These are phyloP conservation scores for Comarum palustre DNA, from an alignment of 306 rosid genomes.

Conservation along the genomic window DNA sequence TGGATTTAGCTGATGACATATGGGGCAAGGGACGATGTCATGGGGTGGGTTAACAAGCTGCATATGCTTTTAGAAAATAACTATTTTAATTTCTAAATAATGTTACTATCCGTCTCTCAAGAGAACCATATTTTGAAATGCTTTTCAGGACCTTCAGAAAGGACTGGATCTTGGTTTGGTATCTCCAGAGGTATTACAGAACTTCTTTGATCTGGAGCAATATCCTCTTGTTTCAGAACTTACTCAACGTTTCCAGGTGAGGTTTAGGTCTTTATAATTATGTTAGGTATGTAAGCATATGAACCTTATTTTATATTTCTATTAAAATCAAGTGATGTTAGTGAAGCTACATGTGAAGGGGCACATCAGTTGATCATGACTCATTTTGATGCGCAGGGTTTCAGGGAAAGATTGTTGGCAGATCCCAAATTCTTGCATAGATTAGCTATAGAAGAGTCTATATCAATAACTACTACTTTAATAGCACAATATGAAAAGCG, in stretches of 20 bases:
- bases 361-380: constrained; percentile 13
- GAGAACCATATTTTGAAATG: constrained; percentile 18
- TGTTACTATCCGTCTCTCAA: constrained; percentile 19
- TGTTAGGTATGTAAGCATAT: constrained; percentile 18
- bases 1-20: constrained; percentile 2
- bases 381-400: constrained; percentile 71
- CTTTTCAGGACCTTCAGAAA: constrained; percentile 84
- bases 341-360: neutral
- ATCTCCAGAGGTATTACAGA: constrained; percentile 85
- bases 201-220: constrained; percentile 90
- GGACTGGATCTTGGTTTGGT: constrained; percentile 96
- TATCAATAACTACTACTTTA: constrained; percentile 78
- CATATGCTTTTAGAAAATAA: neutral
- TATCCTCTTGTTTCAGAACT: constrained; percentile 85
- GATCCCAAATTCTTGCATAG: constrained; percentile 92
- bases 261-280: constrained; percentile 8
- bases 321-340: neutral
- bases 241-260: constrained; percentile 86
- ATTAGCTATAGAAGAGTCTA: constrained; percentile 91
- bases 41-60: constrained; percentile 3
- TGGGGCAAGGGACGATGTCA: neutral
- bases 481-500: constrained; percentile 85
- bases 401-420: constrained; percentile 95
- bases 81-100: neutral
- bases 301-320: constrained; percentile 13